A percentile compares a stretch with the other conserved stretches of the same genome.
Evolutionary conservation across 305 asterid genomes (phyloP).

Genomic region (Ajuga reptans): DNA sequence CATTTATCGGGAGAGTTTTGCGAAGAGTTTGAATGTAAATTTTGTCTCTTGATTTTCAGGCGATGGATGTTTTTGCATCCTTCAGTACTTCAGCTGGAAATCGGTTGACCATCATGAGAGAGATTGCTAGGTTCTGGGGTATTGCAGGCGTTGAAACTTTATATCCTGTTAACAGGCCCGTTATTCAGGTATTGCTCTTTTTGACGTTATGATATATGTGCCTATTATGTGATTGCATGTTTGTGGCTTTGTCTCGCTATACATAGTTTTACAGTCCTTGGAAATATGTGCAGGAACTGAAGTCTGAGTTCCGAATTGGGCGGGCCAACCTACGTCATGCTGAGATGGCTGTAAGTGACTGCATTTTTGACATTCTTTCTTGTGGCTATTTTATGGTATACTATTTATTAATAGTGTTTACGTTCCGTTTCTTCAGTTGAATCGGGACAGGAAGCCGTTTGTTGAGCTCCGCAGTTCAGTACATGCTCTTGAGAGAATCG

Average conservation of each 20-base stretch:
- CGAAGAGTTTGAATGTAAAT: constrained; percentile 17
- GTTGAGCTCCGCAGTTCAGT: constrained; percentile 73
- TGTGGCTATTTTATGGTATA: constrained; percentile 5
- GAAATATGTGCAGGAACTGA: constrained; percentile 40
- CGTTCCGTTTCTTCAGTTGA: constrained; percentile 34
- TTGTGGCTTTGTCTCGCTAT: background rate
- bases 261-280: constrained; percentile 21
- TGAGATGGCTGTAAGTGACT: constrained; percentile 43
- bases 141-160: constrained; percentile 43
- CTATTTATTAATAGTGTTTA: background rate
- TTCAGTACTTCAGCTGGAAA: constrained; percentile 60
- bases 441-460: constrained; percentile 52
- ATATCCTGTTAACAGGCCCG: constrained; percentile 70
- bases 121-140: constrained; percentile 61
- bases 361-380: background rate
- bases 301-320: constrained; percentile 51
- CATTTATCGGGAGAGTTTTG: constrained; percentile 1
- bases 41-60: constrained; percentile 44
- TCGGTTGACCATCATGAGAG: constrained; percentile 62
- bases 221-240: background rate
- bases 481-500: constrained; percentile 85
- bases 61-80: constrained; percentile 83
- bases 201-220: constrained; percentile 9
- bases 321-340: constrained; percentile 44
- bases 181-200: constrained; percentile 47